Conservation (phyloP, 1,139 yeast genomes). For the Arxiozyma slooffiae region DNA sequence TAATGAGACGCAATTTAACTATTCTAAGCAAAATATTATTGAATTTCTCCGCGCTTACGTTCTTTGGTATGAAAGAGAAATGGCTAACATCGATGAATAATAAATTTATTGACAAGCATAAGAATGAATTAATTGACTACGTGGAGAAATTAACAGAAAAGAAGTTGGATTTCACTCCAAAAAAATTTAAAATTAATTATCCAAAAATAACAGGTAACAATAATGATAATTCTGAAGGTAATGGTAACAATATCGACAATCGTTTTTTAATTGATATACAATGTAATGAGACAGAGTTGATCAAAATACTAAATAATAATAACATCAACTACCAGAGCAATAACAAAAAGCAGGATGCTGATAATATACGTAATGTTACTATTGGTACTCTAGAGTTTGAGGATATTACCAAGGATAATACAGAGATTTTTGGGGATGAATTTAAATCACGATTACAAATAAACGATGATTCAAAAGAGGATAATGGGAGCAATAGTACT, state of each 20-base stretch:
- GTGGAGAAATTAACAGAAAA: conserved; percentile 65
- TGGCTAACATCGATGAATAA: conserved; percentile 61
- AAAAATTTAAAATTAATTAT: conserved; percentile 36
- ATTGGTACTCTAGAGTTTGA: conserved; percentile 30
- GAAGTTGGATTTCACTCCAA: conserved; percentile 56
- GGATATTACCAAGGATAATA: conserved; percentile 26
- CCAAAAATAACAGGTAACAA: neutral
- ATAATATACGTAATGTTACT: conserved; percentile 6
- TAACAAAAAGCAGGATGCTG: neutral
- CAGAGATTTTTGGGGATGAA: conserved; percentile 27
- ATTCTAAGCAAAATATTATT: conserved; percentile 73
- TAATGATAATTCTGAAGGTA: neutral
- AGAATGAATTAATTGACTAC: conserved; percentile 52
- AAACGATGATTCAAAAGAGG: conserved; percentile 10
- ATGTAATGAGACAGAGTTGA: conserved; percentile 48
- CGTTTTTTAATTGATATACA: conserved; percentile 63
- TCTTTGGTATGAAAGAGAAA: conserved; percentile 75
- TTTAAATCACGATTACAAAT: conserved; percentile 17
- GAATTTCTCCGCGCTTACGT: conserved; percentile 67
- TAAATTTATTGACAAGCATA: conserved; percentile 48
- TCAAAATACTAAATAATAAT: conserved; percentile 29
- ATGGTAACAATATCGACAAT: neutral
- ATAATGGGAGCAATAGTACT: neutral
- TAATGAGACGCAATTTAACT: conserved; percentile 67
- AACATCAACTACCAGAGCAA: conserved; percentile 4